phyloP scores from a whole-genome alignment of 139 green algal species.

The Nannochloris sp. region DNA sequence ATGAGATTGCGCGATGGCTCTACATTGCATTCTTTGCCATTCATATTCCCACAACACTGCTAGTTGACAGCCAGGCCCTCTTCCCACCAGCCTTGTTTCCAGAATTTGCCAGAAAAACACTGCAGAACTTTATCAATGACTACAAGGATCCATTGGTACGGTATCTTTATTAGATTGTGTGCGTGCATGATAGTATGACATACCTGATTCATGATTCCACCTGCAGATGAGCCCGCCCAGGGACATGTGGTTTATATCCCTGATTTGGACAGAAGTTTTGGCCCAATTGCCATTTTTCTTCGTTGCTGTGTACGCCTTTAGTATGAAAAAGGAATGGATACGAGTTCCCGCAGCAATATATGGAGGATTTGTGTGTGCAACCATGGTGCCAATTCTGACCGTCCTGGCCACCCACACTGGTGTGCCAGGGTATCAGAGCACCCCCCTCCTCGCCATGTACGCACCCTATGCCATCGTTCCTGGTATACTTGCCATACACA shows the following conservation, averaged over 20 bases:
- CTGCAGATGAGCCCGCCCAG: not conserved
- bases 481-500: not conserved
- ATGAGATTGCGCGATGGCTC: too few relatives aligned
- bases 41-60: slow-evolving; percentile 69
- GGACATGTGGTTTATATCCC: slow-evolving; percentile 53
- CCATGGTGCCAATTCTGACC: slow-evolving; percentile 58
- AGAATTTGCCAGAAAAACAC: slow-evolving; percentile 9
- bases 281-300: slow-evolving; percentile 78
- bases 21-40: slow-evolving; percentile 43
- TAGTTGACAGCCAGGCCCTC: slow-evolving; percentile 52
- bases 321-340: slow-evolving; percentile 50
- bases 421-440: not conserved
- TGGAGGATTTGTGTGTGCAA: slow-evolving; percentile 47
- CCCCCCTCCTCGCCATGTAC: slow-evolving; percentile 8
- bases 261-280: slow-evolving; percentile 51
- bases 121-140: slow-evolving; percentile 16
- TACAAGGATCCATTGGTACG: slow-evolving; percentile 55
- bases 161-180: too few relatives aligned
- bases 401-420: slow-evolving; percentile 25
- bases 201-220: too few relatives aligned
- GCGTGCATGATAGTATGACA: too few relatives aligned
- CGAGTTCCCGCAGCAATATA: slow-evolving; percentile 61
- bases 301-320: slow-evolving; percentile 44
- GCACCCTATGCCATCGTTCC: not conserved
- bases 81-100: not conserved